These are phyloP conservation scores for Fusarium piperis DNA, from an alignment of 2,329 filamentous ascomycete genomes.

Conservation along the genomic window DNA sequence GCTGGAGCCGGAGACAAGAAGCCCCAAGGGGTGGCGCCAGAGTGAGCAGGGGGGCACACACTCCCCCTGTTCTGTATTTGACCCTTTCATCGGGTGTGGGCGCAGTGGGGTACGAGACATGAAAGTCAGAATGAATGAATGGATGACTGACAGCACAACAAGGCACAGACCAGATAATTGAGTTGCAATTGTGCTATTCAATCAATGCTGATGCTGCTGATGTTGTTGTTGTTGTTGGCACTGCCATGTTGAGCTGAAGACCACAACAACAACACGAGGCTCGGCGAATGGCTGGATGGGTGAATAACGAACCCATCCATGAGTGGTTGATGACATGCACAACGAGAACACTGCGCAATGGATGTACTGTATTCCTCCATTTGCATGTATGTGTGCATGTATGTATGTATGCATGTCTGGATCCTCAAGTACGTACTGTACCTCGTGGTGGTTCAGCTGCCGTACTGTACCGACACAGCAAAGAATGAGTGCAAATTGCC, in stretches of 20 bases:
- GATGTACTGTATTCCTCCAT: not conserved
- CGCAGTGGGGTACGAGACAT: conserved; percentile 22
- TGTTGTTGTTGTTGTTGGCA: not conserved
- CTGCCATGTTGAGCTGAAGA: not conserved
- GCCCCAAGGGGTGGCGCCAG: conserved; percentile 27
- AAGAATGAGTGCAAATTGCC: conserved; percentile 4
- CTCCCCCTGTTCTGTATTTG: not conserved
- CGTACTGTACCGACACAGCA: not conserved
- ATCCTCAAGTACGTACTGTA: not conserved
- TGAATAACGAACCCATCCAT: not conserved
- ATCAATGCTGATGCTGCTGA: not conserved
- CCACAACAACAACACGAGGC: not conserved
- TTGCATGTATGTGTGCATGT: not conserved
- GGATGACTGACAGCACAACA: conserved; percentile 6
- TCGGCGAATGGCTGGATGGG: not conserved
- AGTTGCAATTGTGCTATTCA: conserved; percentile 30
- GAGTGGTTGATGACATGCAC: conserved; percentile 7
- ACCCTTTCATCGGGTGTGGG: conserved; percentile 12
- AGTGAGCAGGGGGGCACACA: conserved; percentile 14
- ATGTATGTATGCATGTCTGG: not conserved
- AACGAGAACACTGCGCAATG: conserved; percentile 20
- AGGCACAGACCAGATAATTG: conserved; percentile 21
- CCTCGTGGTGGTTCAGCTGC: conserved; percentile 7
- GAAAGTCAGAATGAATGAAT: not conserved
- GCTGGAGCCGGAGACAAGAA: conserved; percentile 37